Evolutionary conservation across 192 early-diverging fungal genomes (phyloP).

Genomic region (Lobulomyces angularis): DNA sequence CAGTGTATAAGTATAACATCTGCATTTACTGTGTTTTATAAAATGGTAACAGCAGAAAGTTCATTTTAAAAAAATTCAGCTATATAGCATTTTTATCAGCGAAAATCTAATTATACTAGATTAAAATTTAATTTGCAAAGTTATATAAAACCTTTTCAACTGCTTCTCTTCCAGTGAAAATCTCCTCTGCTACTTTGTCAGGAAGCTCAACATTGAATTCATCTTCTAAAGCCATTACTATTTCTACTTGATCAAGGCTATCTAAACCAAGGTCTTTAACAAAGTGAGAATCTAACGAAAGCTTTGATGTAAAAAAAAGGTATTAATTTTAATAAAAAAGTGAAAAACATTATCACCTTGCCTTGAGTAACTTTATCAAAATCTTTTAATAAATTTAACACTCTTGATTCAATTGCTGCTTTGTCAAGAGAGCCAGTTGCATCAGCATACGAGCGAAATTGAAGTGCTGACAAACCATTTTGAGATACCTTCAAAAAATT

Average conservation of each 20-base stretch:
- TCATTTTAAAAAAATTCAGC: no score
- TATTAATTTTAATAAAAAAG: neutral
- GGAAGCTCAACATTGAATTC: slow-evolving; percentile 98
- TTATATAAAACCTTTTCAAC: slow-evolving; percentile 47
- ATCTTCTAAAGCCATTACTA: slow-evolving; percentile 99
- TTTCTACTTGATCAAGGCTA: slow-evolving; percentile 93
- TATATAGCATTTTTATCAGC: no score
- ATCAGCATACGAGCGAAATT: no score
- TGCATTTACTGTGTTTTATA: no score
- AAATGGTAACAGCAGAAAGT: no score
- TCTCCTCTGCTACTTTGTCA: slow-evolving; percentile 93
- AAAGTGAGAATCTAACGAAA: slow-evolving; percentile 75
- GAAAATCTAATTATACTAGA: no score
- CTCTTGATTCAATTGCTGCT: slow-evolving; percentile 68
- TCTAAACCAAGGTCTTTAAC: slow-evolving; percentile 89
- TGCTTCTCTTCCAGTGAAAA: slow-evolving; percentile 77
- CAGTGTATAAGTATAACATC: no score
- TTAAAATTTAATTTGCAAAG: no score
- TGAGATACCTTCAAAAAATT: no score
- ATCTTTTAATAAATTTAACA: slow-evolving; percentile 77
- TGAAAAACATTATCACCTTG: no score
- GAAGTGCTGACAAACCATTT: no score
- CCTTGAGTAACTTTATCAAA: slow-evolving; percentile 91
- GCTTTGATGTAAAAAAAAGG: slow-evolving; percentile 33
- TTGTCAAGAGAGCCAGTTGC: slow-evolving; percentile 49